Conservation (phyloP, 2,329 filamentous ascomycete species). For the Aspergillus carbonarius region DNA sequence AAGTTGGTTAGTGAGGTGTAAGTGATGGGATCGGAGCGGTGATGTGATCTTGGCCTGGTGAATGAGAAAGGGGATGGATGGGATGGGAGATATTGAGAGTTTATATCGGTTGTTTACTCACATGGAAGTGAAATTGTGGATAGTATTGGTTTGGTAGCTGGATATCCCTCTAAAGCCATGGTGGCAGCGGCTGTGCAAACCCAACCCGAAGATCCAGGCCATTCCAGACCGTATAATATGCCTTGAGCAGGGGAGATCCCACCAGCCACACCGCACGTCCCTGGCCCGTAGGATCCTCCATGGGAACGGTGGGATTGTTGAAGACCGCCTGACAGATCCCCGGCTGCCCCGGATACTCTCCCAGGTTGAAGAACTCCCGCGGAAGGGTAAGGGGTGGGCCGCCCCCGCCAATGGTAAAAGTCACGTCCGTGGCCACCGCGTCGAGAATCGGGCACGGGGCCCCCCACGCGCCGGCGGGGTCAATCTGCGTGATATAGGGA, state of each 20-base stretch:
- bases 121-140: no score
- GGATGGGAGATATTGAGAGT: no score
- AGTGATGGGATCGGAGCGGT: no score
- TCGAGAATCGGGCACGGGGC: not conserved
- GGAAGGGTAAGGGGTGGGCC: not conserved
- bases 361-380: not conserved
- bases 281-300: not conserved
- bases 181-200: not conserved
- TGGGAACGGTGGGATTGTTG: not conserved
- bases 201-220: not conserved
- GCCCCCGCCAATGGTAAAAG: not conserved
- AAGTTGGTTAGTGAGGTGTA: not conserved
- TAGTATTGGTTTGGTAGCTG: no score
- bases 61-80: no score
- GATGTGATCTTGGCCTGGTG: no score
- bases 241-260: not conserved
- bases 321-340: not conserved
- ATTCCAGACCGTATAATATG: not conserved
- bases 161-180: no score
- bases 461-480: not conserved
- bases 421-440: not conserved
- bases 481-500: not conserved
- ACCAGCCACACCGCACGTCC: not conserved
- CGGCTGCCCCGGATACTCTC: not conserved
- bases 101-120: no score